These are phyloP conservation scores for Leucogyrophana mollusca DNA, from an alignment of 768 basidiomycete species.

Conservation along the genomic window DNA sequence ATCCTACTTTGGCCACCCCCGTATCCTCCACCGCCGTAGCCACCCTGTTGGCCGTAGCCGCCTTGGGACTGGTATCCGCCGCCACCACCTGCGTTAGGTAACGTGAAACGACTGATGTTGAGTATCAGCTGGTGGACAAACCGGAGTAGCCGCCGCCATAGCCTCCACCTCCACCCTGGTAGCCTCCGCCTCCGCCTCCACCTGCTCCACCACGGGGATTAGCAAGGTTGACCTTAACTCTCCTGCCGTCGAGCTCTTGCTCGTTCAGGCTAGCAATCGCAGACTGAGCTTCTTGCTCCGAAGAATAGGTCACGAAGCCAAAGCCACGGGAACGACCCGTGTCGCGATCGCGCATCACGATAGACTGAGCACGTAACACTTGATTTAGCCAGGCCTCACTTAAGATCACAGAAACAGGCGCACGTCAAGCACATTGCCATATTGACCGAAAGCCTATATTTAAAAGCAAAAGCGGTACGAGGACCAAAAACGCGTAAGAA, in stretches of 20 bases:
- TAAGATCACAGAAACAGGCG: slow-evolving; percentile 45
- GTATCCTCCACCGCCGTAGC: slow-evolving; percentile 29
- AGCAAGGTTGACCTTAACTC: slow-evolving; percentile 85
- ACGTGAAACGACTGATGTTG: not conserved
- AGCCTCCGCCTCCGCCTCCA: slow-evolving; percentile 41
- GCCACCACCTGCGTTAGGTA: slow-evolving; percentile 18
- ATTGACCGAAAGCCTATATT: slow-evolving; percentile 77
- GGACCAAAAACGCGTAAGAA: slow-evolving; percentile 28
- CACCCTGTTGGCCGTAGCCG: slow-evolving; percentile 18
- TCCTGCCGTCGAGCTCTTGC: slow-evolving; percentile 89
- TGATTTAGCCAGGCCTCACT: slow-evolving; percentile 20
- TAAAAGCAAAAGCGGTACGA: slow-evolving; percentile 16
- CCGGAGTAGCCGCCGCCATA: slow-evolving; percentile 30
- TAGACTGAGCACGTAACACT: slow-evolving; percentile 61
- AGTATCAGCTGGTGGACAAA: slow-evolving; percentile 4
- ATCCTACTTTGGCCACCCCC: slow-evolving; percentile 9
- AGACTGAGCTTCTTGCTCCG: slow-evolving; percentile 62
- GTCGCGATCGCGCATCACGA: slow-evolving; percentile 98
- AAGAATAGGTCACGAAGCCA: slow-evolving; percentile 85
- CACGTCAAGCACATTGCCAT: slow-evolving; percentile 89
- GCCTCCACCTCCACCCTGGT: slow-evolving; percentile 27
- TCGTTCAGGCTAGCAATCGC: slow-evolving; percentile 84
- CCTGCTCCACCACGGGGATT: slow-evolving; percentile 62
- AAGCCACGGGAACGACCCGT: slow-evolving; percentile 97
- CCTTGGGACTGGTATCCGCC: slow-evolving; percentile 28